Evolutionary conservation across 768 basidiomycete species (phyloP).

Genomic region (Macrocybe gigantea): DNA sequence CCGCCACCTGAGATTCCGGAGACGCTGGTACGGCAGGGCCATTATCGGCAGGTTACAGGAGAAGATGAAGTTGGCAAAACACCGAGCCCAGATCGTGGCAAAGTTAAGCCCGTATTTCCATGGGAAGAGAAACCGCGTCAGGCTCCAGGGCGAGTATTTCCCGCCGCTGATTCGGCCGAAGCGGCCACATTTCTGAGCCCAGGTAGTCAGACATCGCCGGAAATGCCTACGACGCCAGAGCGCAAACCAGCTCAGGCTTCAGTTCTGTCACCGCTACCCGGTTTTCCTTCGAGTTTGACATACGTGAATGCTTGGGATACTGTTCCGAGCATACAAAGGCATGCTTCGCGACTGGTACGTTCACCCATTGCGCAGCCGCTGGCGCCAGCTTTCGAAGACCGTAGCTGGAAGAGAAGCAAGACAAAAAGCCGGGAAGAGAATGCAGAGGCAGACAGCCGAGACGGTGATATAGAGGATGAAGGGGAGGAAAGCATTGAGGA

Average conservation of each 20-base stretch:
- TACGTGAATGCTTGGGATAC: constrained; percentile 85
- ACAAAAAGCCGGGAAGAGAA: constrained; percentile 46
- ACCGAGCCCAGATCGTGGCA: constrained; percentile 61
- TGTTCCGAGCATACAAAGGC: constrained; percentile 73
- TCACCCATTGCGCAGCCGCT: constrained; percentile 36
- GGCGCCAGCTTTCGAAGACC: constrained; percentile 46
- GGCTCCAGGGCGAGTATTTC: constrained; percentile 69
- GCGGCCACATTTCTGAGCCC: constrained; percentile 37
- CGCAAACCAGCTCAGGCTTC: constrained; percentile 15
- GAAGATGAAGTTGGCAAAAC: constrained; percentile 32
- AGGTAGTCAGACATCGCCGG: constrained; percentile 30
- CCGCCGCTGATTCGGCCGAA: constrained; percentile 51
- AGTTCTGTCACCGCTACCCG: constrained; percentile 37
- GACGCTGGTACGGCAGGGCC: constrained; percentile 59
- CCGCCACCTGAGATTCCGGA: constrained; percentile 60
- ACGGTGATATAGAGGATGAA: constrained; percentile 80
- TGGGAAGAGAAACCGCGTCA: constrained; percentile 82
- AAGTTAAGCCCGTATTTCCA: constrained; percentile 83
- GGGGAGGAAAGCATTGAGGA: constrained; percentile 46
- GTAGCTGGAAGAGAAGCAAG: constrained; percentile 28
- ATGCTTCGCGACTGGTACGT: constrained; percentile 56
- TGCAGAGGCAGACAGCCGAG: constrained; percentile 66
- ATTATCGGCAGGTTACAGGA: constrained; percentile 64
- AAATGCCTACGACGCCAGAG: constrained; percentile 30
- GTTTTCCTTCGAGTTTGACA: constrained; percentile 51